phyloP scores from a whole-genome alignment of 2,329 filamentous ascomycete genomes.

The Ophiostoma novo-ulmi region DNA sequence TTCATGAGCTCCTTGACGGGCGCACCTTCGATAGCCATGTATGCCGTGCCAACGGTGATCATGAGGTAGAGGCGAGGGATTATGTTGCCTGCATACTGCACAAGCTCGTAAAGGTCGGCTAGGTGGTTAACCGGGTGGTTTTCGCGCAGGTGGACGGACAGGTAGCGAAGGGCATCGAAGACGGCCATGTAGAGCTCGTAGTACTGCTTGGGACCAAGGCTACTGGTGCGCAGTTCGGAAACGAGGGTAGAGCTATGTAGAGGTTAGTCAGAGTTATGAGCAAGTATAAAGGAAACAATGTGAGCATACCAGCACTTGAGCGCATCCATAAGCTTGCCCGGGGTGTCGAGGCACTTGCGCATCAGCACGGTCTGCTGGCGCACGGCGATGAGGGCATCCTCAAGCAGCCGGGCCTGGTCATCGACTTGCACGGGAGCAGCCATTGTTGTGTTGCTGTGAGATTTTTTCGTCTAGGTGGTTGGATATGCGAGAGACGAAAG shows the following conservation, averaged over 20 bases:
- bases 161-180: conserved; percentile 93
- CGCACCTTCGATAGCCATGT: conserved; percentile 97
- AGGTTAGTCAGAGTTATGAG: conserved; percentile 16
- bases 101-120: conserved; percentile 93
- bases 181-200: conserved; percentile 99
- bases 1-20: conserved; percentile 99
- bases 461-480: neutral
- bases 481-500: neutral
- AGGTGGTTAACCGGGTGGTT: conserved; percentile 97
- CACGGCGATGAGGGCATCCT: conserved; percentile 94
- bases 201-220: conserved; percentile 97
- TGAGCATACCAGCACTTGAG: conserved; percentile 89
- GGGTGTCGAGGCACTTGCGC: conserved; percentile 95
- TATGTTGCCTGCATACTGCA: conserved; percentile 94
- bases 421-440: conserved; percentile 58
- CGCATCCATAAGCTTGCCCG: conserved; percentile 98
- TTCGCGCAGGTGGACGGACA: conserved; percentile 93
- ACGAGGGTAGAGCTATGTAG: conserved; percentile 83
- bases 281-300: neutral
- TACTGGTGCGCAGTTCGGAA: conserved; percentile 95
- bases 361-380: conserved; percentile 95
- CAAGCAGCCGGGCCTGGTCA: conserved; percentile 85
- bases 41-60: conserved; percentile 98
- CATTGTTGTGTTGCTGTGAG: conserved; percentile 21
- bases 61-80: conserved; percentile 94